phyloP scores from a whole-genome alignment of 2,329 filamentous ascomycete species.

The Xylariaceae sp. region DNA sequence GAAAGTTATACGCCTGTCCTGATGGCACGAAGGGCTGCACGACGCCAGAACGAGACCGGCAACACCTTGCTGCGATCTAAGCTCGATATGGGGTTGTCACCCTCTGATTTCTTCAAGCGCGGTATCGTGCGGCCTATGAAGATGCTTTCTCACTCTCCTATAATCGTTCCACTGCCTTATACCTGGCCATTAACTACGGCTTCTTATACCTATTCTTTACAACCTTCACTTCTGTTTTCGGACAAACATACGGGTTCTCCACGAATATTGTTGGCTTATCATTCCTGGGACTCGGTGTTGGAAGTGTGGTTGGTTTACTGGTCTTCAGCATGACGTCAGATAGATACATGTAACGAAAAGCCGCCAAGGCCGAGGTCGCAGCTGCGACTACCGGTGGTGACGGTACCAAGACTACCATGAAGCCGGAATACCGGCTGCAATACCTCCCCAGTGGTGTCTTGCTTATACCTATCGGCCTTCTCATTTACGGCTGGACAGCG shows the following conservation, averaged over 20 bases:
- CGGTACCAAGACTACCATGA: too few relatives aligned
- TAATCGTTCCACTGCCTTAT: constrained; percentile 27
- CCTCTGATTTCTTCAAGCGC: constrained; percentile 25
- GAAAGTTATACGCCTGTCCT: constrained; percentile 34
- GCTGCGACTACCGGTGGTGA: too few relatives aligned
- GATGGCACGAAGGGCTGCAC: constrained; percentile 27
- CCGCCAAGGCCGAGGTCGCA: constrained; percentile 2
- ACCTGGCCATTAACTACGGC: constrained; percentile 22
- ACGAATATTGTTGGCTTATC: constrained; percentile 29
- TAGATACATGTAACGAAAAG: constrained; percentile 30
- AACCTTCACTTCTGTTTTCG: constrained; percentile 33
- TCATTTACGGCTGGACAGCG: constrained; percentile 38
- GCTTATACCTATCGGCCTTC: constrained; percentile 33
- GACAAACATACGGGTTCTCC: constrained; percentile 31
- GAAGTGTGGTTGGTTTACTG: constrained; percentile 21
- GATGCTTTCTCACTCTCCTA: constrained; percentile 31
- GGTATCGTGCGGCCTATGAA: constrained; percentile 33
- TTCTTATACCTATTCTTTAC: constrained; percentile 36
- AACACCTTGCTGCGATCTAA: constrained; percentile 44
- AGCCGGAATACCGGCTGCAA: constrained; percentile 2
- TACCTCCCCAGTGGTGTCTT: neutral
- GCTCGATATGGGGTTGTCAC: constrained; percentile 30
- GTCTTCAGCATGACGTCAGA: constrained; percentile 25
- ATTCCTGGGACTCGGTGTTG: constrained; percentile 35
- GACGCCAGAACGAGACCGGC: constrained; percentile 38